phyloP scores from a whole-genome alignment of 345 rosid genomes.

The Lagerstroemia speciosa region DNA sequence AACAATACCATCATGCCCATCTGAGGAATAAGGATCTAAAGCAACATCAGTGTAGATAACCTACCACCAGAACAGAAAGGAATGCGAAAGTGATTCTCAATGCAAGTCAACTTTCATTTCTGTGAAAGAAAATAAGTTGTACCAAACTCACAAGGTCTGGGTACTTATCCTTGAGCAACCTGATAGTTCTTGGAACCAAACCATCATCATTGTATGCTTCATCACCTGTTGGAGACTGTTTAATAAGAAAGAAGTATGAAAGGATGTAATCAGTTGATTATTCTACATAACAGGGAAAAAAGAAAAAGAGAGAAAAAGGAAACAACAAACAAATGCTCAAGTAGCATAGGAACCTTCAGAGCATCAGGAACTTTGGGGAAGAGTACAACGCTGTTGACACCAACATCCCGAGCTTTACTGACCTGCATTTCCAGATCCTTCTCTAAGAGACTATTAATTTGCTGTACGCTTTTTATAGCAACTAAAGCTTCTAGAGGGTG shows the following conservation, averaged over 20 bases:
- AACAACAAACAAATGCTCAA: slow-evolving; percentile 7
- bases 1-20: slow-evolving; percentile 91
- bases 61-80: slow-evolving; percentile 19
- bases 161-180: slow-evolving; percentile 64
- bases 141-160: slow-evolving; percentile 71
- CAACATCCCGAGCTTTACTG: slow-evolving; percentile 86
- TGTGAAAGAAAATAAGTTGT: background rate
- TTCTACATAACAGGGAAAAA: background rate
- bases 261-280: background rate
- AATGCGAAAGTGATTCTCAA: background rate
- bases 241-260: slow-evolving; percentile 6
- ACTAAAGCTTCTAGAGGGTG: slow-evolving; percentile 4
- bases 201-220: slow-evolving; percentile 91
- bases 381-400: slow-evolving; percentile 69
- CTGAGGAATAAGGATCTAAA: slow-evolving; percentile 79
- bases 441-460: background rate
- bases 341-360: slow-evolving; percentile 52
- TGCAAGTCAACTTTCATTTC: background rate
- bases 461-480: slow-evolving; percentile 5
- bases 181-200: slow-evolving; percentile 70
- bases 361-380: slow-evolving; percentile 97
- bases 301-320: slow-evolving; percentile 11
- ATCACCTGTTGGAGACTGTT: slow-evolving; percentile 72
- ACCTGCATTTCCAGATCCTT: slow-evolving; percentile 39
- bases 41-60: slow-evolving; percentile 89